Evolutionary conservation across 2,329 filamentous ascomycete genomes (phyloP), one percentile per base, ranked within the genome.

Genomic region (Biscogniauxia marginata): DNA sequence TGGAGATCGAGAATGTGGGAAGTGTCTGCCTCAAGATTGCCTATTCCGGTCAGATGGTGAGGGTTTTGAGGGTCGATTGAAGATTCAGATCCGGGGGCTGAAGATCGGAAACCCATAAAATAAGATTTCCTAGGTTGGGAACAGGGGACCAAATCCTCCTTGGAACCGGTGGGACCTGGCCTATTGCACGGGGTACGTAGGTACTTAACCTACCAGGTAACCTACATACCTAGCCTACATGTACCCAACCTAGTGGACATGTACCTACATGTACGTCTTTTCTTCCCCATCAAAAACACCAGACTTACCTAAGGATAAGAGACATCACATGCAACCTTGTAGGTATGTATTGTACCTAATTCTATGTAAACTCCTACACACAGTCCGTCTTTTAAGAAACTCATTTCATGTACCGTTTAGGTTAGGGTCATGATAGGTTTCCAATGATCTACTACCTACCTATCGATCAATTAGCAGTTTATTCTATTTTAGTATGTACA

Each of bases 81-180:
- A 48, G 50, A 55, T 49, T 50, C 3, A 19, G 48, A 45, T 18
- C 58, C 55, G 56, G 55, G 60, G 58, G 45, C 54, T 57, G 60
- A 61, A 63, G 66, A 67, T 69, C 65, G 66, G 60, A 58, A 62
- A 61, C 63, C 60, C 62, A 62, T 64, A 63, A 64, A 65, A 66
- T 66, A 66, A 65, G 57, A 63, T 65, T 66, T 58, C 59, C 50
- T 65, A 62, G 64, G 53, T 54, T 55, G 56, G 49, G 52, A 44
- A 21, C 48, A 50, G 53, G 57, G 57, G 52, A 43, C 11, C 7
- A 23, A 49, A 57, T 51, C 53, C 50, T 52, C 54, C 54, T 51
- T 49, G 13, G 45, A 49, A 39, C n/a, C n/a, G n/a, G 30, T 39
- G 30, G 59, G 46, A 50, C 43, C 56, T 21, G n/a, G 30, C 19